These are phyloP conservation scores for Volvariella surrecta DNA, from an alignment of 1,284 basidiomycete genomes.

Conservation along the genomic window DNA sequence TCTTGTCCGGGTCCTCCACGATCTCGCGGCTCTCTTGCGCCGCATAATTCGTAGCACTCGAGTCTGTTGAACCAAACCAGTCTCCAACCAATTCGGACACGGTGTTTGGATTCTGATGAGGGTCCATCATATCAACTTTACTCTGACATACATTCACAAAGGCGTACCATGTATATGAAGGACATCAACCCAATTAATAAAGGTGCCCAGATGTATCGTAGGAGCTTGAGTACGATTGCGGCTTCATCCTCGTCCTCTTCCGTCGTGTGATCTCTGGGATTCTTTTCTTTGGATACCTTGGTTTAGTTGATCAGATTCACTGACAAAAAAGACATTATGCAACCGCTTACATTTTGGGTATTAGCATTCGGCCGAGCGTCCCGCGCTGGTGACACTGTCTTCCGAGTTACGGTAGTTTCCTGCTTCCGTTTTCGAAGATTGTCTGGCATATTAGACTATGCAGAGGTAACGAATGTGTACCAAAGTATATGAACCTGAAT, in stretches of 20 bases:
- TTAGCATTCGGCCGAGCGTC: too few species aligned
- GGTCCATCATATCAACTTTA: not conserved
- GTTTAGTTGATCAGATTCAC: too few species aligned
- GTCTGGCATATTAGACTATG: too few species aligned
- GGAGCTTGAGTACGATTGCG: not conserved
- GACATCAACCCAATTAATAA: not conserved
- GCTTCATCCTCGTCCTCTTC: not conserved
- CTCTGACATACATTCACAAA: not conserved
- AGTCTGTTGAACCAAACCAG: slow-evolving; percentile 26
- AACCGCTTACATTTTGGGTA: too few species aligned
- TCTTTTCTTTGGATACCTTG: too few species aligned
- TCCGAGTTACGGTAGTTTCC: too few species aligned
- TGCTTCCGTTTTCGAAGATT: too few species aligned
- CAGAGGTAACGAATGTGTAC: too few species aligned
- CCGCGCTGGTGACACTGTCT: too few species aligned
- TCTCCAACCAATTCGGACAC: slow-evolving; percentile 14
- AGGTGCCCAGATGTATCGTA: not conserved
- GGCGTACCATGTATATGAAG: not conserved
- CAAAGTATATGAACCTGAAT: too few species aligned
- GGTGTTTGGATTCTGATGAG: slow-evolving; percentile 12
- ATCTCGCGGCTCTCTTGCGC: slow-evolving; percentile 43
- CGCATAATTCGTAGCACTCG: slow-evolving; percentile 14
- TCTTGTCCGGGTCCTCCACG: slow-evolving; percentile 25
- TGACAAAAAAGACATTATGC: too few species aligned
- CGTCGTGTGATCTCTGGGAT: not conserved